These are phyloP conservation scores for Lenwebbia sp. DNA, from an alignment of 345 rosid species.

Conservation along the genomic window DNA sequence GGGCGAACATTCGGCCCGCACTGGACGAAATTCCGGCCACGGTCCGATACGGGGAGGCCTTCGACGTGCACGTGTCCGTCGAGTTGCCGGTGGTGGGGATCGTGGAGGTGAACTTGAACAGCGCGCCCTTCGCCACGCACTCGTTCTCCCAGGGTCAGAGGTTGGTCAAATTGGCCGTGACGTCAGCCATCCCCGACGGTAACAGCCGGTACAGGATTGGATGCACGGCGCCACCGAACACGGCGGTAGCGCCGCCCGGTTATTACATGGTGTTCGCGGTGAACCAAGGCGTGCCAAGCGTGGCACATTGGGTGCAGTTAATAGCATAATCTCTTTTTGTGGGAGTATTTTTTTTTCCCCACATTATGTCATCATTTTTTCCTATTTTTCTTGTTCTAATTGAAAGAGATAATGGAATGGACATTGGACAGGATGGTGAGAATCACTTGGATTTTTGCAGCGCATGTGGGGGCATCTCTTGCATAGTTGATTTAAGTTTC, in stretches of 20 bases:
- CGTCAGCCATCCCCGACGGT: slow-evolving; percentile 37
- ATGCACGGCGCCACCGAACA: slow-evolving; percentile 66
- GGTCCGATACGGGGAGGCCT: slow-evolving; percentile 40
- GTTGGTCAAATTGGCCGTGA: slow-evolving; percentile 52
- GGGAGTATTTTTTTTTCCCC: background rate
- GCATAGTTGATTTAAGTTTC: background rate
- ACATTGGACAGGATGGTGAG: background rate
- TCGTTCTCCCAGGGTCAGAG: slow-evolving; percentile 86
- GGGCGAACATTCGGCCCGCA: slow-evolving; percentile 65
- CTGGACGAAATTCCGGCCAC: slow-evolving; percentile 37
- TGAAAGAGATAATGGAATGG: background rate
- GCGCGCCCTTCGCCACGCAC: slow-evolving; percentile 79
- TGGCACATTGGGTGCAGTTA: slow-evolving; percentile 77
- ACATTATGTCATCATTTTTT: background rate
- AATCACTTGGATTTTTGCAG: background rate
- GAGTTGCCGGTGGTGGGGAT: slow-evolving; percentile 66
- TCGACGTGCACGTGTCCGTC: slow-evolving; percentile 38
- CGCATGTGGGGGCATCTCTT: background rate
- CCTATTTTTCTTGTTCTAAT: background rate
- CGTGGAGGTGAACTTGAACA: slow-evolving; percentile 44
- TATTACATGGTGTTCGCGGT: slow-evolving; percentile 87
- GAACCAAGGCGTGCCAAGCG: slow-evolving; percentile 85
- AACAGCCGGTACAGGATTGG: slow-evolving; percentile 38
- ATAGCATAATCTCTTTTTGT: slow-evolving; percentile 13
- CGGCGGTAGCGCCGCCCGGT: slow-evolving; percentile 78